Conservation (phyloP, 306 rosid species). For the Vigna trinervia region DNA sequence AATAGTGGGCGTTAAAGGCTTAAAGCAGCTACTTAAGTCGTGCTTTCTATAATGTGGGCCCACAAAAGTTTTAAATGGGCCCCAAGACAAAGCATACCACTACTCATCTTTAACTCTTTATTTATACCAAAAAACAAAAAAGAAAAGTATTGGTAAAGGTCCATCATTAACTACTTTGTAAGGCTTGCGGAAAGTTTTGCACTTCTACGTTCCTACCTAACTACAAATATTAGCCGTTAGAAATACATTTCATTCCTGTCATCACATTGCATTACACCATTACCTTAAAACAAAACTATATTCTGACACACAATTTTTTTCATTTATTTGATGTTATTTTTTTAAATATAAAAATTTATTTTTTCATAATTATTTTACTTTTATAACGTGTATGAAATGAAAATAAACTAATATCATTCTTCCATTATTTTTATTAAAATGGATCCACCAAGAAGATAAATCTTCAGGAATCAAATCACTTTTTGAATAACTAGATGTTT, state of each 20-base stretch:
- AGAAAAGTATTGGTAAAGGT: constrained; percentile 57
- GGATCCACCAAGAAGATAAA: too few relatives aligned
- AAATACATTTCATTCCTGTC: background rate
- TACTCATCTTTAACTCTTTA: constrained; percentile 44
- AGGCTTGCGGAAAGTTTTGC: constrained; percentile 34
- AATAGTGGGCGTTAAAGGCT: constrained; percentile 54
- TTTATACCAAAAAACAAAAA: constrained; percentile 42
- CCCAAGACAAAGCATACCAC: constrained; percentile 48
- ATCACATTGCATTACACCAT: background rate
- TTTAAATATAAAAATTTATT: too few relatives aligned
- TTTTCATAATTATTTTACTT: too few relatives aligned
- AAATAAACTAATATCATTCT: too few relatives aligned
- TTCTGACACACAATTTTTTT: too few relatives aligned
- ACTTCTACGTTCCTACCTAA: constrained; percentile 1
- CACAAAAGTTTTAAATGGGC: constrained; percentile 54
- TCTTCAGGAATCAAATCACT: too few relatives aligned
- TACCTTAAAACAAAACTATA: too few relatives aligned
- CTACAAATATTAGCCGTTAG: constrained; percentile 28
- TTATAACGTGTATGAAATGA: too few relatives aligned
- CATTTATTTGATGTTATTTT: too few relatives aligned
- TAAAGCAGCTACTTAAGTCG: constrained; percentile 51
- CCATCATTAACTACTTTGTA: constrained; percentile 65
- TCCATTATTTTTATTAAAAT: too few relatives aligned
- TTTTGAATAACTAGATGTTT: background rate
- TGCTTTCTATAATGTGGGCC: constrained; percentile 45